Conservation (phyloP, 169 alveolate genomes). For the Cryptosporidium meleagridis region DNA sequence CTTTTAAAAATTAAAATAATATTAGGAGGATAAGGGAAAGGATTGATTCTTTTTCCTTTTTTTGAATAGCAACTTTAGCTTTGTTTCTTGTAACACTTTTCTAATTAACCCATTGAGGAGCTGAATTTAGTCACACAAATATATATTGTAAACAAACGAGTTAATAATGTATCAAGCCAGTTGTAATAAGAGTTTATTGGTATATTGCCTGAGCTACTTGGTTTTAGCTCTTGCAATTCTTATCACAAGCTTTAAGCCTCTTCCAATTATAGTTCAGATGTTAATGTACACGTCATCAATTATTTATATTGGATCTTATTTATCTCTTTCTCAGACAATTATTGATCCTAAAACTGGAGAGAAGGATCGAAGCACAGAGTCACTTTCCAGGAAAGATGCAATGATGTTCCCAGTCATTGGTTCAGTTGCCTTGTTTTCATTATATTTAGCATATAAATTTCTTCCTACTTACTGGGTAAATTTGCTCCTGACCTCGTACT, state of each 20-base stretch:
- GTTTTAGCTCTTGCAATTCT: conserved; percentile 4
- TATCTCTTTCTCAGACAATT: conserved; percentile 71
- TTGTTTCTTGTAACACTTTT: background rate
- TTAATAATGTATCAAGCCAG: background rate
- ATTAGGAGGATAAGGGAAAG: background rate
- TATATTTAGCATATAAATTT: conserved; percentile 80
- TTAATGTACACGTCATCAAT: conserved; percentile 77
- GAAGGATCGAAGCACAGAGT: conserved; percentile 83
- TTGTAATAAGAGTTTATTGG: background rate
- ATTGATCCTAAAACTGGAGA: conserved; percentile 79
- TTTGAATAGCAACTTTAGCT: background rate
- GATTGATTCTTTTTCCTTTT: background rate
- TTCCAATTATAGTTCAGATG: conserved; percentile 80
- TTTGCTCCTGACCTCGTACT: conserved; percentile 79
- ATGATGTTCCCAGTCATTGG: conserved; percentile 89
- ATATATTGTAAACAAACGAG: background rate
- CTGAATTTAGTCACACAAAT: background rate
- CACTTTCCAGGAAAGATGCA: conserved; percentile 88
- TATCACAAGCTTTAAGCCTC: conserved; percentile 50
- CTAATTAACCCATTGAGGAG: background rate
- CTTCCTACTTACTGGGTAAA: conserved; percentile 80
- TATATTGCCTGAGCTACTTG: conserved; percentile 1
- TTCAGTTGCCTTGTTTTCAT: conserved; percentile 84
- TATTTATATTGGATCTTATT: conserved; percentile 79
- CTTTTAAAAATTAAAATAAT: background rate